These are phyloP conservation scores for Chenopodium album DNA, from an alignment of 148 eudicot species.

Conservation along the genomic window DNA sequence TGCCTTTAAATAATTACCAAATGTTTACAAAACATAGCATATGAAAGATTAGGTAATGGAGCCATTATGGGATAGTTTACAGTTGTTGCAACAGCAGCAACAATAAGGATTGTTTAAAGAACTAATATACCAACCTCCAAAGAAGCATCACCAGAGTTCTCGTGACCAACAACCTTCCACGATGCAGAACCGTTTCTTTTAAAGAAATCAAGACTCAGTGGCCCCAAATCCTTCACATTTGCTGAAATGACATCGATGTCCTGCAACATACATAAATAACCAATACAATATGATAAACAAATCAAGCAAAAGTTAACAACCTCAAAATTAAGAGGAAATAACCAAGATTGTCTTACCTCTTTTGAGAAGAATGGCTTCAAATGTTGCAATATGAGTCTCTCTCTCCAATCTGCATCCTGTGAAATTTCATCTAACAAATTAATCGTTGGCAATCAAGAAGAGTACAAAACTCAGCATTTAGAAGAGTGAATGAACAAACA, in stretches of 20 bases:
- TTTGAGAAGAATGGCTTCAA: slow-evolving; percentile 66
- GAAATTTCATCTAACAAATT: slow-evolving; percentile 20
- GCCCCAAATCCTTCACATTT: slow-evolving; percentile 72
- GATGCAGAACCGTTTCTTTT: slow-evolving; percentile 64
- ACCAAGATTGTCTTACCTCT: slow-evolving; percentile 53
- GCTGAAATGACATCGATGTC: slow-evolving; percentile 68
- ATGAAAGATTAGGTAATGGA: not conserved
- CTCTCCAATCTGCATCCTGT: slow-evolving; percentile 80
- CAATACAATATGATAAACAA: not conserved
- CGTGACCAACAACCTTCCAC: slow-evolving; percentile 60
- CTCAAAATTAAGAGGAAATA: not conserved
- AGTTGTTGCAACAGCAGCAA: not conserved
- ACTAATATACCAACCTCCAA: slow-evolving; percentile 33
- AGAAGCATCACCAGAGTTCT: slow-evolving; percentile 30
- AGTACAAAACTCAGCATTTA: not conserved
- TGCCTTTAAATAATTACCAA: slow-evolving; percentile 38
- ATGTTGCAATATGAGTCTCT: slow-evolving; percentile 66
- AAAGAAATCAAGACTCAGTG: slow-evolving; percentile 69
- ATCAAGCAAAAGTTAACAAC: not conserved
- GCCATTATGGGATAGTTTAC: not conserved
- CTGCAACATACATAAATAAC: slow-evolving; percentile 40
- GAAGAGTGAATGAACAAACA: not conserved
- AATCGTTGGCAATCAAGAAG: not conserved
- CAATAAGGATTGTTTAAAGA: not conserved
- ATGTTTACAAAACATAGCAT: slow-evolving; percentile 16